Evolutionary conservation across 371 early-diverging fungal species (phyloP), one percentile per base, ranked within the genome.

Genomic region (Apophysomyces sp.): DNA sequence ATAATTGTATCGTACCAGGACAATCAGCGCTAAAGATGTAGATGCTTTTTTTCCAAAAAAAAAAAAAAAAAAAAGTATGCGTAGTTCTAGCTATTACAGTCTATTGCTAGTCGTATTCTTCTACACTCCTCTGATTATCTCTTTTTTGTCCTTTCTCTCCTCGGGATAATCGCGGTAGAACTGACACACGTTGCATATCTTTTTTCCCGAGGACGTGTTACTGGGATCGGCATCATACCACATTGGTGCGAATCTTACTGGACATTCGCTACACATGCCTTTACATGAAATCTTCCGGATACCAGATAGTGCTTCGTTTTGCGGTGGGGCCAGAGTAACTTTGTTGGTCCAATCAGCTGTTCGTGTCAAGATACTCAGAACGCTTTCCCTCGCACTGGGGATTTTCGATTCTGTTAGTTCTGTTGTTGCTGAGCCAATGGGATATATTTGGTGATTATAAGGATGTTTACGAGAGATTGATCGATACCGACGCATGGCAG

Each of bases 401-500:
- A 62, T 62, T 12, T 51, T 62, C 15, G 59, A 59, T 26, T 30
- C 62, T 5, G n/a, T 54, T 13, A 39, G 31, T 6, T 56, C 41
- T 21, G 61, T 28, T 36, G 13, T 37, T 11, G 15, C 54, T 37
- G 36, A 24, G n/a, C 24, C 44, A 26, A 30, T 21, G 9, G 21
- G 49, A 55, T 64, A 64, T 51, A 53, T 54, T 39, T 39, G 55
- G 9, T 32, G 55, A 31, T 41, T 55, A 32, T 58, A 63, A 0
- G 63, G 53, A 18, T 52, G 31, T 9, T 58, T 53, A n/a, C 52
- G 30, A 9, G 57, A 34, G n/a, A 57, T 30, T 7, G 65, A 58
- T n/a, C 57, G 41, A 41, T 68, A 68, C 3, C 63, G 59, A 18
- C 80, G 69, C 71, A 71, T 74, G 24, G 77, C 80, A 2, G 77